Conservation (phyloP, 1,284 basidiomycete genomes). For the Boletus semigastroideus region DNA sequence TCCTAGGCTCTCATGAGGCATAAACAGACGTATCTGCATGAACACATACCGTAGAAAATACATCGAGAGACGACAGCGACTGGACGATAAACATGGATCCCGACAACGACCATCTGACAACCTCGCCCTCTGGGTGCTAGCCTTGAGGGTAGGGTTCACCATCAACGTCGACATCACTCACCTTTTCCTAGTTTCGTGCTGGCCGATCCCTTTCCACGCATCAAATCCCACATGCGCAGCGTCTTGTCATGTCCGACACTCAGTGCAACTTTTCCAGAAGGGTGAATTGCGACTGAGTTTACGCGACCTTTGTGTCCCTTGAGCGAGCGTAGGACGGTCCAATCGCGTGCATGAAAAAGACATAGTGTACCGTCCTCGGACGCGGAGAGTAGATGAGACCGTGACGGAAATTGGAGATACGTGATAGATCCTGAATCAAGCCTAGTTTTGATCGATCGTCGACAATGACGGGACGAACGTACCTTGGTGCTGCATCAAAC, state of each 20-base stretch:
- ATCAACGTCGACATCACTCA: constrained; percentile 32
- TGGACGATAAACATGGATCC: constrained; percentile 81
- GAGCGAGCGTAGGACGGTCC: constrained; percentile 84
- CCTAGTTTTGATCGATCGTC: neutral
- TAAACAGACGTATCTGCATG: neutral
- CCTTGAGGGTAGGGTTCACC: constrained; percentile 12
- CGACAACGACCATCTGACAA: constrained; percentile 79
- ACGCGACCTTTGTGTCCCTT: constrained; percentile 94
- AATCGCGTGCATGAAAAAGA: constrained; percentile 90
- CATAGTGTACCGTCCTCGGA: constrained; percentile 90
- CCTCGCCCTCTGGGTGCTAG: constrained; percentile 70
- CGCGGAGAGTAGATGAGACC: constrained; percentile 85
- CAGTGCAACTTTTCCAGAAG: constrained; percentile 87
- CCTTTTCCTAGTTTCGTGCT: constrained; percentile 87
- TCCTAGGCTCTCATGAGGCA: constrained; percentile 43
- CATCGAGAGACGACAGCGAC: constrained; percentile 71
- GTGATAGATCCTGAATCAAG: constrained; percentile 78
- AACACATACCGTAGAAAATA: constrained; percentile 75
- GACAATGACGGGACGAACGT: constrained; percentile 23
- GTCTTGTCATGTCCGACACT: constrained; percentile 90
- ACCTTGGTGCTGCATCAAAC: constrained; percentile 92
- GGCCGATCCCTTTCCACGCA: constrained; percentile 88
- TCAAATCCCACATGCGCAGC: constrained; percentile 97
- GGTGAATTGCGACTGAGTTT: constrained; percentile 89
- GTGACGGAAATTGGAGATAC: constrained; percentile 82